These are phyloP conservation scores for Fusarium brachygibbosum DNA, from an alignment of 2,329 filamentous ascomycete genomes.

Conservation along the genomic window DNA sequence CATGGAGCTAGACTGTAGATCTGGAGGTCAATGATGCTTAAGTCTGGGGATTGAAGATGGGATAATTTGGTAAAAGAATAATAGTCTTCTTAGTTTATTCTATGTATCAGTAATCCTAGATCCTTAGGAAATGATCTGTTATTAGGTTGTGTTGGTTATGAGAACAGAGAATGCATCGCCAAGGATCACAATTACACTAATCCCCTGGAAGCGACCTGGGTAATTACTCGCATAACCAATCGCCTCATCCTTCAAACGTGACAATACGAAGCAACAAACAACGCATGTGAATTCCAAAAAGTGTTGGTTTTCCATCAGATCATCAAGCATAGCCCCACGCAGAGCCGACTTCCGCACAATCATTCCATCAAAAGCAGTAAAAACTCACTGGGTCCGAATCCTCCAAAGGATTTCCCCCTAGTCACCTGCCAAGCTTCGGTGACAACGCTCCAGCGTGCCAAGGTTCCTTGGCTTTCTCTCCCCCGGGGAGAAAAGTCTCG, in stretches of 20 bases:
- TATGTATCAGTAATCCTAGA: too few species aligned
- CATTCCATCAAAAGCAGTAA: too few species aligned
- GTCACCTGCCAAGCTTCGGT: constrained; percentile 13
- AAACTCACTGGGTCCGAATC: background rate
- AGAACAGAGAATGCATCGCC: background rate
- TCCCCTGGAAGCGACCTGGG: background rate
- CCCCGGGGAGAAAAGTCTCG: background rate
- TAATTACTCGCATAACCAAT: background rate
- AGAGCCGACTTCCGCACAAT: too few species aligned
- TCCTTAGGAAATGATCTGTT: too few species aligned
- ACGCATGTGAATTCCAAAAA: background rate
- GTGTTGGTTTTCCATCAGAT: too few species aligned
- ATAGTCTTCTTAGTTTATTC: background rate
- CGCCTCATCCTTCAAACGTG: background rate
- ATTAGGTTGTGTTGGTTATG: background rate
- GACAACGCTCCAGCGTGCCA: constrained; percentile 8
- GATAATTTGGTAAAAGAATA: background rate
- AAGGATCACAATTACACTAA: background rate
- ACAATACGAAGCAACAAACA: too few species aligned
- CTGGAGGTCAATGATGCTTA: background rate
- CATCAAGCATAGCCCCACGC: background rate
- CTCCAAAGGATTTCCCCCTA: background rate
- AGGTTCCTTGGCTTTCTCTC: constrained; percentile 14
- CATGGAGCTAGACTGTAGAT: background rate
- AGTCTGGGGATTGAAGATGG: background rate